phyloP scores from a whole-genome alignment of 768 basidiomycete genomes.

The Boletus reticuloceps region DNA sequence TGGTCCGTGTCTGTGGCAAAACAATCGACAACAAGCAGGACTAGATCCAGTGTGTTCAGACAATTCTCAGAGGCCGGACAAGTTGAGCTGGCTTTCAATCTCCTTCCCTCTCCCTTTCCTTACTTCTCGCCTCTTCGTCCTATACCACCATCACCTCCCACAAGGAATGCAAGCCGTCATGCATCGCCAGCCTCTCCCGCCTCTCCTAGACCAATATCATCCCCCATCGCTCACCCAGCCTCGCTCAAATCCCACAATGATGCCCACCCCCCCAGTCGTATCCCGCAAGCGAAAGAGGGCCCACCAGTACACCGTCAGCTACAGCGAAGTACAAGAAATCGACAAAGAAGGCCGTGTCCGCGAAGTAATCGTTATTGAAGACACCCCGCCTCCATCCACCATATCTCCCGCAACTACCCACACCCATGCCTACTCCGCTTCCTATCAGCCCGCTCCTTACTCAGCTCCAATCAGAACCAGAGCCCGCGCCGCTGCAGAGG shows the following conservation, averaged over 20 bases:
- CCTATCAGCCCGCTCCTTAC: slow-evolving; percentile 75
- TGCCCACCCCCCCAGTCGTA: slow-evolving; percentile 68
- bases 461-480: slow-evolving; percentile 79
- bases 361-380: slow-evolving; percentile 91
- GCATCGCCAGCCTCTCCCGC: slow-evolving; percentile 57
- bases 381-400: slow-evolving; percentile 78
- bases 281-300: slow-evolving; percentile 83
- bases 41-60: slow-evolving; percentile 33
- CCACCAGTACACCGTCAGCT: slow-evolving; percentile 78
- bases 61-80: slow-evolving; percentile 29
- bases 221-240: slow-evolving; percentile 52
- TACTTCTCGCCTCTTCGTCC: slow-evolving; percentile 12
- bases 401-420: slow-evolving; percentile 73
- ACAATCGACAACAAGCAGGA: slow-evolving; percentile 29
- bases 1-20: slow-evolving; percentile 21
- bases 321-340: slow-evolving; percentile 86
- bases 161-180: slow-evolving; percentile 72
- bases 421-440: slow-evolving; percentile 69
- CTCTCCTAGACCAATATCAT: slow-evolving; percentile 64
- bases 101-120: slow-evolving; percentile 19
- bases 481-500: slow-evolving; percentile 83
- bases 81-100: slow-evolving; percentile 37
- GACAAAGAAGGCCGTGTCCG: slow-evolving; percentile 73
- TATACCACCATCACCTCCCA: slow-evolving; percentile 51
- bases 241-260: slow-evolving; percentile 51